Base-by-base conservation (phyloP, 768 basidiomycete genomes). In the Lactarius psammicola region DNA sequence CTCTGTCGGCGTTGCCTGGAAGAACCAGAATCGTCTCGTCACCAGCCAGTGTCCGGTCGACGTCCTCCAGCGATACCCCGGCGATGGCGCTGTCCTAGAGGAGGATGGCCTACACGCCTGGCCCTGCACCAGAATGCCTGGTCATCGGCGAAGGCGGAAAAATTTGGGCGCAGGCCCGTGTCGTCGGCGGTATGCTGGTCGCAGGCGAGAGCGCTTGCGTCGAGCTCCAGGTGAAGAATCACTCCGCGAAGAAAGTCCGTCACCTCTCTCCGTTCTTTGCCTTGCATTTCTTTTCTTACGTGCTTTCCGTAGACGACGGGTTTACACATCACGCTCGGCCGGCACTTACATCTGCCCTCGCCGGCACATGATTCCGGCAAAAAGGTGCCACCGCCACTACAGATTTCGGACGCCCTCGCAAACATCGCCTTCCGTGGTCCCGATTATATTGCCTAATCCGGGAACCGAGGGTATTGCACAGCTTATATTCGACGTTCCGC, bases 161-260 rank as follows among this genome's bases (percentile, higher is more conserved):
- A 75, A 80, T 94, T 34, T 91, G 89, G 87, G 82, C 84, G 54
- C 88, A 89, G 71, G 91, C 84, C 1, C 83, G 77, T 61, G 73
- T 94, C 20, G 76, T 89, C 28, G 88, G 85, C 38, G 85, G 82
- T 9, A 75, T 88, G 17, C 71, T 87, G 20, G 80, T 91, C 9
- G 84, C 87, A 34, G 92, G 92, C 10, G 84, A 86, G 71, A 84
- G 83, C 66, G 87, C 83, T 20, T 89, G 87, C 72, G 79, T 94
- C 51, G 88, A 92, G 71, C 75, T 94, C 60, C 85, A 88, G 68
- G 87, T 94, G 56, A 92, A 87, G 80, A 94, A 94, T 71, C 88
- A 92, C 73, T 89, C 91, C 1, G 77, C 78, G 59, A 90, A 89
- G 77, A 92, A 88, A 87, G 92, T 90, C 56, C 65, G 75, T 71